A percentile compares a stretch with the other conserved stretches of the same genome.
Evolutionary conservation across 75 land plant species (phyloP).

Genomic region (Cunninghamia lanceolata): DNA sequence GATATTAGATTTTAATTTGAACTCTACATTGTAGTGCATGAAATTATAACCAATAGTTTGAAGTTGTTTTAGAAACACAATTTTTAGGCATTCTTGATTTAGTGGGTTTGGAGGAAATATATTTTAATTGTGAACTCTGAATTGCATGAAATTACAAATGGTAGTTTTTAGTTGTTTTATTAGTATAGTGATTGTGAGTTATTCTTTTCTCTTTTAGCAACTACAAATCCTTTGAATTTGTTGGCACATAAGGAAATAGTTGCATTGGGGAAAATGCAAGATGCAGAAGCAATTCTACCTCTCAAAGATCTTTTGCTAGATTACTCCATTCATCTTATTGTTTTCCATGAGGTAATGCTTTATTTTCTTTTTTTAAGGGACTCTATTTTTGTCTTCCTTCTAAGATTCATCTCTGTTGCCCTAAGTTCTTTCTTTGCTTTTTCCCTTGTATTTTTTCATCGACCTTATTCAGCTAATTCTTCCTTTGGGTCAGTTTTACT

Average conservation of each 20-base stretch:
- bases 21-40: neutral
- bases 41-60: too few species aligned
- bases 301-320: conserved; percentile 65
- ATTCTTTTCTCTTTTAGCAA: conserved; percentile 39
- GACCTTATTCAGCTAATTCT: too few species aligned
- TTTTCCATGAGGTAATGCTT: conserved; percentile 81
- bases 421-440: too few species aligned
- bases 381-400: neutral
- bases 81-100: neutral
- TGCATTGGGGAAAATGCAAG: conserved; percentile 99
- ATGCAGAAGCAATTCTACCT: conserved; percentile 74
- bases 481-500: too few species aligned
- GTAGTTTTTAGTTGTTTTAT: too few species aligned
- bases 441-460: too few species aligned
- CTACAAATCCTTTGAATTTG: conserved; percentile 84
- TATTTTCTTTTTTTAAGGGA: neutral
- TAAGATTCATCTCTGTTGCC: too few species aligned
- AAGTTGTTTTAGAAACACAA: too few species aligned
- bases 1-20: neutral
- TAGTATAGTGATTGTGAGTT: neutral
- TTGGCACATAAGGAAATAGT: conserved; percentile 98
- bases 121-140: neutral
- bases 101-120: neutral
- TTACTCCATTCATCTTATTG: conserved; percentile 78
- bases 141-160: neutral